Base-by-base conservation (phyloP, 805 yeast genomes). In the Candida takata region DNA sequence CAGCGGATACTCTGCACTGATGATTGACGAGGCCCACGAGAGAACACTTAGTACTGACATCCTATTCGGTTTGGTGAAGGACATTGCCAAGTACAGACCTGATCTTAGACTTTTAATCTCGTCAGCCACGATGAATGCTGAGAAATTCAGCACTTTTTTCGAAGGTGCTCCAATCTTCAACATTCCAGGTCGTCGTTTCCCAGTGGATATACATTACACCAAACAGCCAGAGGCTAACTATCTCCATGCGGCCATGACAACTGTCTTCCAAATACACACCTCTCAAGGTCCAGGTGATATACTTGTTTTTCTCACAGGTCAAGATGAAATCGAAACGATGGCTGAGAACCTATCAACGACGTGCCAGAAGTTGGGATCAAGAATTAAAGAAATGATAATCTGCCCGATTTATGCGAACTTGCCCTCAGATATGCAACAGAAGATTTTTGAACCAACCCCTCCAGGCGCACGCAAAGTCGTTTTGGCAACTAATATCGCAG, bases 1-100 rank as follows among this genome's bases (percentile, higher is more conserved):
- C 27, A 58, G 68, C 1, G 62, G 60, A 3, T 90, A 88, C 53
- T 74, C 92, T 2, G 95, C 84, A 1, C 67, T 90, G 37, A 87
- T 90, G 82, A 79, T 90, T 32, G 98, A 90, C 60, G 98, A 90
- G 59, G 98, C 98, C 0, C 98, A 92, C 55, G 98, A 92, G 56
- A 70, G 98, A 39, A 92, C 97, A 0, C 65, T 90, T 27, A 79
- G 90, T n/a, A 90, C 97, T 0, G 98, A 90, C 59, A 69, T 77
- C 8, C 54, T 90, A 8, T 64, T 90, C 34, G 95, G 95, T 1
- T 62, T 92, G 25, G 59, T 90, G 23, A 90, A 90, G 45, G 84
- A 81, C 41, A 72, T 86, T 0, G 54, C 73, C 3, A 63, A 62
- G 16, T 58, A 74, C 28, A 64, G 97, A 36, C 72, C 79, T 0